These are phyloP conservation scores for Auriscalpium microsporum DNA, from an alignment of 768 basidiomycete species.

Conservation along the genomic window DNA sequence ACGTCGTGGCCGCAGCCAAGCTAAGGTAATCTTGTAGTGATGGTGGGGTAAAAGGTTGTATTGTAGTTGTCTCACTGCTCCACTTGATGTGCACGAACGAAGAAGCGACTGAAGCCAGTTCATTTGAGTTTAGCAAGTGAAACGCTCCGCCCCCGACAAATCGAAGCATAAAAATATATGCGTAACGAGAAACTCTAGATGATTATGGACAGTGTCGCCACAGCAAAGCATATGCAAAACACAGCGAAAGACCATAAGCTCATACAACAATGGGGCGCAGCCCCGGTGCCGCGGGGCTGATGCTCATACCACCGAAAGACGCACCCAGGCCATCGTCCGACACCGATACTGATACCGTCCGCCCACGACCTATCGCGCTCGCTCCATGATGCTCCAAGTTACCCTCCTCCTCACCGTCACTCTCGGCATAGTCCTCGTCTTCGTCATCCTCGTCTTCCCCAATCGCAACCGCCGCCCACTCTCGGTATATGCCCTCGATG, in stretches of 20 bases:
- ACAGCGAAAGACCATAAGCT: not conserved
- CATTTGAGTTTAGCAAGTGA: too few relatives aligned
- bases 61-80: too few relatives aligned
- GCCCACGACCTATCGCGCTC: too few relatives aligned
- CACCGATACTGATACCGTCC: conserved; percentile 4
- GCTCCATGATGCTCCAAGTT: conserved; percentile 2
- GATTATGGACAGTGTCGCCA: too few relatives aligned
- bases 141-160: too few relatives aligned
- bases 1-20: conserved; percentile 30
- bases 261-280: not conserved
- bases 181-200: too few relatives aligned
- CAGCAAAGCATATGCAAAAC: not conserved
- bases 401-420: conserved; percentile 26
- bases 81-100: too few relatives aligned
- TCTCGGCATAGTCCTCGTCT: conserved; percentile 46
- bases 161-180: too few relatives aligned
- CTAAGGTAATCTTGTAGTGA: not conserved
- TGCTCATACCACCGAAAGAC: conserved; percentile 77
- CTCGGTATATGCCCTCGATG: conserved; percentile 79
- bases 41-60: too few relatives aligned
- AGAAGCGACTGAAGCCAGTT: too few relatives aligned
- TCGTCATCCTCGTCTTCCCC: conserved; percentile 63
- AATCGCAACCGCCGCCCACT: conserved; percentile 78
- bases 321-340: conserved; percentile 42
- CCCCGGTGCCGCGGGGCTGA: conserved; percentile 47